Evolutionary conservation across 257 asterid genomes (phyloP).

Genomic region (Galeopsis tetrahit): DNA sequence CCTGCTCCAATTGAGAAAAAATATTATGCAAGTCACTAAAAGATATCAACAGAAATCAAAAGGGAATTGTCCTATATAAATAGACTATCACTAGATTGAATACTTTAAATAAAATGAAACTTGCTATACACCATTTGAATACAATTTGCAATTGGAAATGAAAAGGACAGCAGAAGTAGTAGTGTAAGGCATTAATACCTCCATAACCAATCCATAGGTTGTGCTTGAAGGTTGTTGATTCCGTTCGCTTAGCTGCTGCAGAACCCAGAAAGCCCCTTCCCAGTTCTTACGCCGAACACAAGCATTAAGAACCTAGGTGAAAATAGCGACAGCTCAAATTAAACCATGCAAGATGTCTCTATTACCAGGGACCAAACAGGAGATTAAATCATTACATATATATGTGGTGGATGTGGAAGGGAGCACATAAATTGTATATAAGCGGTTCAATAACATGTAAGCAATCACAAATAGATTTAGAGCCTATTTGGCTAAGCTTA

Average conservation of each 20-base stretch:
- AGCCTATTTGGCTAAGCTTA: too few species aligned
- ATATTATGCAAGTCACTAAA: slow-evolving; percentile 25
- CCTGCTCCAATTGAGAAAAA: slow-evolving; percentile 52
- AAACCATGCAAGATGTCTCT: slow-evolving; percentile 14
- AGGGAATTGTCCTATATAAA: neutral
- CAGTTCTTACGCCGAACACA: slow-evolving; percentile 81
- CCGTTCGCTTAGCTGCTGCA: slow-evolving; percentile 72
- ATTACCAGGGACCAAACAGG: slow-evolving; percentile 5
- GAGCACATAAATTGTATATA: neutral
- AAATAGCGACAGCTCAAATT: slow-evolving; percentile 23
- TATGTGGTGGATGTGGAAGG: neutral
- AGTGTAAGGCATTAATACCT: slow-evolving; percentile 50
- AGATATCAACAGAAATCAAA: neutral
- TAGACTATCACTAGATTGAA: neutral
- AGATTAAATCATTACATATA: neutral
- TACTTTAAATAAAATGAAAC: neutral
- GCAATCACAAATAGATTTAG: slow-evolving; percentile 9
- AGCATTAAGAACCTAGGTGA: slow-evolving; percentile 78
- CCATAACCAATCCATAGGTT: slow-evolving; percentile 94
- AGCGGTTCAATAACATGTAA: neutral
- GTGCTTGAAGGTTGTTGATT: slow-evolving; percentile 71
- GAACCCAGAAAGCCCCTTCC: slow-evolving; percentile 99
- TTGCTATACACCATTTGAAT: neutral
- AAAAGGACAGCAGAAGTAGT: neutral
- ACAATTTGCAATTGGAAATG: neutral